Percentiles rank a stretch among this genome's conserved stretches.
These are phyloP conservation scores for Teunomyces panamensis DNA, from an alignment of 805 yeast genomes.

Conservation along the genomic window DNA sequence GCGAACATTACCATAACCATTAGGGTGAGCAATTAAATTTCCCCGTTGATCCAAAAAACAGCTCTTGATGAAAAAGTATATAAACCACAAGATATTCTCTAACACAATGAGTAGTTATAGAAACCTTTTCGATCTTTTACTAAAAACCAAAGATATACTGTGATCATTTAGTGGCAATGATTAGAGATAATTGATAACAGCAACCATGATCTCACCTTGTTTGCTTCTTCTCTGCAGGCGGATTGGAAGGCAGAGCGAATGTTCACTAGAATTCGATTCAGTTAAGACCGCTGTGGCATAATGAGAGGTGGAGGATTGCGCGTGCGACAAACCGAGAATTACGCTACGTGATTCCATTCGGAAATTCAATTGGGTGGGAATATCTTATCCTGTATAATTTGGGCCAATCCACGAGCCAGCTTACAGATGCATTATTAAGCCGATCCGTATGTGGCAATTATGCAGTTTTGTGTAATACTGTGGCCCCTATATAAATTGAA, in stretches of 20 bases:
- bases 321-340: too few species aligned
- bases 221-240: too few species aligned
- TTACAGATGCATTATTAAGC: background rate
- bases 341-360: background rate
- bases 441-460: background rate
- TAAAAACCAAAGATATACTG: too few species aligned
- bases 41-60: background rate
- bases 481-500: background rate
- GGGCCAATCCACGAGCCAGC: background rate
- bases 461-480: constrained; percentile 1
- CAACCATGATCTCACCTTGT: too few species aligned
- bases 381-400: background rate
- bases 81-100: background rate
- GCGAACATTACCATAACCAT: background rate
- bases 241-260: too few species aligned
- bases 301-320: too few species aligned
- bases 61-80: constrained; percentile 1
- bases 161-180: too few species aligned
- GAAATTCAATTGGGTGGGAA: background rate
- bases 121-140: too few species aligned
- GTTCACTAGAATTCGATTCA: too few species aligned
- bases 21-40: constrained; percentile 3
- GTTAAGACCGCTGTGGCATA: too few species aligned
- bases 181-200: too few species aligned
- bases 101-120: too few species aligned